phyloP scores from a whole-genome alignment of 371 early-diverging fungal species.

The Lichtheimia hyalospora region DNA sequence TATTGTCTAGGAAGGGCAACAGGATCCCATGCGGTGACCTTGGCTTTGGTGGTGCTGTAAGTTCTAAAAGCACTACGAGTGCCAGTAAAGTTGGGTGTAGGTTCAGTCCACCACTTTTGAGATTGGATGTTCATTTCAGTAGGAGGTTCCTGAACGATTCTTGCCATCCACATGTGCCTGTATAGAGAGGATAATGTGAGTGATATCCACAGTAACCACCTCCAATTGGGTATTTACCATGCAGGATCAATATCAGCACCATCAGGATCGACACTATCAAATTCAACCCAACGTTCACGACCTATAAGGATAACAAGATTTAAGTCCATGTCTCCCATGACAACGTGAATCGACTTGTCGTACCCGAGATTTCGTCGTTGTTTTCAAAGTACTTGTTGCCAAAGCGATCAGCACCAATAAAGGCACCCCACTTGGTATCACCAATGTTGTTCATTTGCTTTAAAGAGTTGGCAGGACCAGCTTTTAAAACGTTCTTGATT shows the following conservation, averaged over 20 bases:
- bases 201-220: too few species aligned
- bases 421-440: slow-evolving; percentile 82
- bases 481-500: slow-evolving; percentile 56
- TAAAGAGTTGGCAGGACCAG: slow-evolving; percentile 62
- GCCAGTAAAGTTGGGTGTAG: slow-evolving; percentile 71
- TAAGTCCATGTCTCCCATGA: too few species aligned
- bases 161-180: slow-evolving; percentile 93
- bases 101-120: slow-evolving; percentile 50
- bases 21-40: slow-evolving; percentile 81
- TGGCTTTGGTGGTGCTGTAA: slow-evolving; percentile 87
- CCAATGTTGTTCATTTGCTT: slow-evolving; percentile 74
- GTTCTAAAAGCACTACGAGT: slow-evolving; percentile 75
- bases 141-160: slow-evolving; percentile 84
- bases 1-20: slow-evolving; percentile 51
- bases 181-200: background rate
- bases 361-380: slow-evolving; percentile 80
- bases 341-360: background rate
- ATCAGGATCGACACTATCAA: slow-evolving; percentile 75
- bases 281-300: slow-evolving; percentile 94
- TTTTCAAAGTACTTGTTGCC: slow-evolving; percentile 95
- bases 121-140: slow-evolving; percentile 42
- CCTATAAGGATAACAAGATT: slow-evolving; percentile 27
- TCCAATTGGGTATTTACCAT: slow-evolving; percentile 60
- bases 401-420: slow-evolving; percentile 81
- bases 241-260: slow-evolving; percentile 86